phyloP scores from a whole-genome alignment of 768 basidiomycete species.

The Boletus eberwhitei region DNA sequence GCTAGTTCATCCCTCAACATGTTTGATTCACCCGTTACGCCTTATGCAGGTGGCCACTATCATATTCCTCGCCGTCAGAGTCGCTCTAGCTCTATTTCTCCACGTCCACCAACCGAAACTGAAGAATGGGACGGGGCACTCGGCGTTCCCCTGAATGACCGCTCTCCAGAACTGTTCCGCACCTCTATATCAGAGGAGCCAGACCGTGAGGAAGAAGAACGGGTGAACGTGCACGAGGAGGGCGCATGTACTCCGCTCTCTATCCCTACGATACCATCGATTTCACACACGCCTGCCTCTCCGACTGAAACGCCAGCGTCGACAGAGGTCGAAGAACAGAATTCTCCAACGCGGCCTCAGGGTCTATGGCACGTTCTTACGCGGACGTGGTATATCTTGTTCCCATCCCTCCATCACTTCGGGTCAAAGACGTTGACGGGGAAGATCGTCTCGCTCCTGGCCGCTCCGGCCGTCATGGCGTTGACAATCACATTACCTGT shows the following conservation, averaged over 20 bases:
- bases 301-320: conserved; percentile 39
- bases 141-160: conserved; percentile 50
- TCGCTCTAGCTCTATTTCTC: conserved; percentile 32
- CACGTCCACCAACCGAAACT: conserved; percentile 26
- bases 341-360: conserved; percentile 42
- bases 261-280: conserved; percentile 47
- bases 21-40: conserved; percentile 66
- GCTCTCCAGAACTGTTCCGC: conserved; percentile 37
- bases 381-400: conserved; percentile 60
- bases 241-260: conserved; percentile 17
- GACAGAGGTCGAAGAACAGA: conserved; percentile 43
- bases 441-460: conserved; percentile 72
- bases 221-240: conserved; percentile 12
- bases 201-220: conserved; percentile 6
- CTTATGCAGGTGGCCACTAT: conserved; percentile 76
- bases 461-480: conserved; percentile 80
- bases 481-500: conserved; percentile 91
- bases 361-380: conserved; percentile 33
- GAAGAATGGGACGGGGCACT: conserved; percentile 53
- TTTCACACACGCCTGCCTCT: conserved; percentile 52
- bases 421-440: conserved; percentile 64
- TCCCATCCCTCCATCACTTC: conserved; percentile 82
- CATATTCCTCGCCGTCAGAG: conserved; percentile 37
- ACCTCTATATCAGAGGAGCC: conserved; percentile 26
- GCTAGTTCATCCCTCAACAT: conserved; percentile 53